Conservation (phyloP, 1,284 basidiomycete species). For the Grifola frondosa region DNA sequence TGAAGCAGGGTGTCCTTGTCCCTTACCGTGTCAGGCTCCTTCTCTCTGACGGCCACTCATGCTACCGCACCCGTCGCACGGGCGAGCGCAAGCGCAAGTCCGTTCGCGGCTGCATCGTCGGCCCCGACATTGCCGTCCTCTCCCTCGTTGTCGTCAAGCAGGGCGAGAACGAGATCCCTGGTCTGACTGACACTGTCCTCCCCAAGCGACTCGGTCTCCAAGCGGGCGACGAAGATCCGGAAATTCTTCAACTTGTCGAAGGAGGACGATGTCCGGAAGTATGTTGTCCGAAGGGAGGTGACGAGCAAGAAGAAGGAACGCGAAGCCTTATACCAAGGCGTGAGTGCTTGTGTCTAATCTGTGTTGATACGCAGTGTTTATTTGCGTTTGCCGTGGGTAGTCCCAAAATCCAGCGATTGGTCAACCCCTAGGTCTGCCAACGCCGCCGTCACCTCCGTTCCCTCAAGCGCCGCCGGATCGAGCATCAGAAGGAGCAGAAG, state of each 20-base stretch:
- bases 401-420: constrained; percentile 88
- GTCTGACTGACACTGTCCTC: constrained; percentile 89
- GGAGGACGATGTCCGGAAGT: constrained; percentile 98
- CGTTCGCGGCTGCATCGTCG: constrained; percentile 97
- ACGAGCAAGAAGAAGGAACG: constrained; percentile 87
- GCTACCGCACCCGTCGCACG: constrained; percentile 90
- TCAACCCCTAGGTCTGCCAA: constrained; percentile 94
- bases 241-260: constrained; percentile 98
- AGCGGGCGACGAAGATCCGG: constrained; percentile 95
- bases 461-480: constrained; percentile 87
- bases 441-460: constrained; percentile 92
- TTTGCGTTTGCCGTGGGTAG: constrained; percentile 34
- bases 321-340: constrained; percentile 98
- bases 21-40: constrained; percentile 94
- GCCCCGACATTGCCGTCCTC: constrained; percentile 94
- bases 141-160: constrained; percentile 97
- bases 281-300: constrained; percentile 92
- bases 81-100: constrained; percentile 99
- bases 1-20: constrained; percentile 99
- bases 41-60: constrained; percentile 94
- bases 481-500: constrained; percentile 94
- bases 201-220: constrained; percentile 96
- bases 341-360: constrained; percentile 45
- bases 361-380: background rate
- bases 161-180: constrained; percentile 90